phyloP scores from a whole-genome alignment of 1,284 basidiomycete genomes.

The Boletus semigastroideus region DNA sequence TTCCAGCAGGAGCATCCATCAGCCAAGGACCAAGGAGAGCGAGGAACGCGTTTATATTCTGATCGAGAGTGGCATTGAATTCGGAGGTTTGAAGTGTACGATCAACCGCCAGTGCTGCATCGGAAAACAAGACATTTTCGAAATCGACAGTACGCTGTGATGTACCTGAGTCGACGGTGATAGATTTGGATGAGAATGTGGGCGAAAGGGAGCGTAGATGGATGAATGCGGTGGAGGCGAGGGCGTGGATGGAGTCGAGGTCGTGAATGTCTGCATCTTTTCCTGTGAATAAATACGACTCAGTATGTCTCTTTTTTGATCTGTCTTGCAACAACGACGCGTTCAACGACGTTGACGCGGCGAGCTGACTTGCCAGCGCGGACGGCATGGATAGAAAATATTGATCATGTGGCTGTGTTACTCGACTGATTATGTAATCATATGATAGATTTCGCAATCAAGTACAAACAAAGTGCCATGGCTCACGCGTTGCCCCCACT shows the following conservation, averaged over 20 bases:
- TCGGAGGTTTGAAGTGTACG: conserved; percentile 76
- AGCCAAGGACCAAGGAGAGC: conserved; percentile 78
- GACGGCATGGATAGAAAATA: conserved; percentile 39
- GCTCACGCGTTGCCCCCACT: conserved; percentile 20
- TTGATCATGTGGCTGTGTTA: conserved; percentile 1
- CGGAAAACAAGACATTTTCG: conserved; percentile 81
- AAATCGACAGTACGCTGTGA: conserved; percentile 46
- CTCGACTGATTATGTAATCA: background rate
- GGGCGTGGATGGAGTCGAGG: conserved; percentile 82
- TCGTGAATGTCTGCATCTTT: conserved; percentile 82
- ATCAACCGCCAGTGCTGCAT: conserved; percentile 75
- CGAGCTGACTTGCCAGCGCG: conserved; percentile 83
- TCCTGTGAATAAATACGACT: conserved; percentile 86
- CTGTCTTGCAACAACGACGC: conserved; percentile 71
- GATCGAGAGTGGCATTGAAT: conserved; percentile 63
- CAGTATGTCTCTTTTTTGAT: conserved; percentile 53
- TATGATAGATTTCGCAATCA: background rate
- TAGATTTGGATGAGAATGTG: conserved; percentile 37
- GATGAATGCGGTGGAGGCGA: conserved; percentile 80
- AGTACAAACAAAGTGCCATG: background rate
- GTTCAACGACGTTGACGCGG: conserved; percentile 81
- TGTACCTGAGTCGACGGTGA: conserved; percentile 14
- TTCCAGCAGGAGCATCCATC: conserved; percentile 79
- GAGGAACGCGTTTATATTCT: conserved; percentile 64
- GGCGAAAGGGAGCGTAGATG: conserved; percentile 73